These are phyloP conservation scores for Bocquillonia castaneifolia DNA, from an alignment of 441 rosid genomes.

Conservation along the genomic window DNA sequence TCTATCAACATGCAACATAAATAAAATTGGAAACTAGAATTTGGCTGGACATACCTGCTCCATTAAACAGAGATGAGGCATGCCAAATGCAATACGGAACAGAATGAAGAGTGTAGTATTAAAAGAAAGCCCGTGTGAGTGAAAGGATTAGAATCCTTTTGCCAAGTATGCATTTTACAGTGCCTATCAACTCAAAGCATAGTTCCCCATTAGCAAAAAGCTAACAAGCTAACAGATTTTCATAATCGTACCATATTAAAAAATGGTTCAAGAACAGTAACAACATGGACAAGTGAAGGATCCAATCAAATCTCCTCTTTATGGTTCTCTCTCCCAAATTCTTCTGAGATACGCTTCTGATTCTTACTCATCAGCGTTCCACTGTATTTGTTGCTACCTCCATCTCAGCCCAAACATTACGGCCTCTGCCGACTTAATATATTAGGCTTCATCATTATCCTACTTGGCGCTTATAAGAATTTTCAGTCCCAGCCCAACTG, in stretches of 20 bases:
- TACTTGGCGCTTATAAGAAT: conserved; percentile 14
- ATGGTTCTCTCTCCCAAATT: no score
- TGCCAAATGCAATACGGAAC: neutral
- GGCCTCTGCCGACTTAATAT: neutral
- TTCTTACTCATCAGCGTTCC: no score
- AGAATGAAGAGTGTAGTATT: no score
- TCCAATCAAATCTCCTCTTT: conserved; percentile 90
- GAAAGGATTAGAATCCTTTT: no score
- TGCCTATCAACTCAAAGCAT: neutral
- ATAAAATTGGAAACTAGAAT: no score
- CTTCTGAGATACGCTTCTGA: no score
- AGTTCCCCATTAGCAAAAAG: no score
- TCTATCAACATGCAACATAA: neutral
- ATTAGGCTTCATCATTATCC: conserved; percentile 8
- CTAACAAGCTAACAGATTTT: neutral
- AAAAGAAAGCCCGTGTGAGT: no score
- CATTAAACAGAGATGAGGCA: no score
- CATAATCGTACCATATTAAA: conserved; percentile 71
- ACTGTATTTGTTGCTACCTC: neutral
- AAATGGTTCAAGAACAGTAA: conserved; percentile 77
- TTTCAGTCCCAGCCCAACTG: conserved; percentile 61
- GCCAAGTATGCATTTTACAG: no score
- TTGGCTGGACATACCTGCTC: no score
- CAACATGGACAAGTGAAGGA: conserved; percentile 69
- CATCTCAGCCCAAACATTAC: neutral